Conservation (phyloP, 1,139 yeast genomes). For the Scheffersomyces illinoinensis region DNA sequence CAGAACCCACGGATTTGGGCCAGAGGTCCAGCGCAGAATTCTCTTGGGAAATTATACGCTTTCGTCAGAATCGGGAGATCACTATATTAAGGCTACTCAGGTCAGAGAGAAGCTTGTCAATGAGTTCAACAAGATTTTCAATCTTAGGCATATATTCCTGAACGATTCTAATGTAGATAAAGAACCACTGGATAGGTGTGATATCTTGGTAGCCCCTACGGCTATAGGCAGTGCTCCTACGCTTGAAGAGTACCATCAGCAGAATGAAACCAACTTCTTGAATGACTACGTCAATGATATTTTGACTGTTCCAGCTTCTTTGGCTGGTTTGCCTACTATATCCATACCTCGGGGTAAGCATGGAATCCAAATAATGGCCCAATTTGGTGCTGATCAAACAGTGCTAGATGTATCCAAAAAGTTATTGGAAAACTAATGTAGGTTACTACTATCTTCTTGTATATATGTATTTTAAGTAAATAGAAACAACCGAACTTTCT, state of each 20-base stretch:
- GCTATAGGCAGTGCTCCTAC: slow-evolving; percentile 61
- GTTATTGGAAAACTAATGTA: slow-evolving; percentile 4
- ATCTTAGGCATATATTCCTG: slow-evolving; percentile 38
- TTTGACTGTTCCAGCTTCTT: slow-evolving; percentile 84
- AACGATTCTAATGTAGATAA: background rate
- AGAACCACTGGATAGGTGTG: slow-evolving; percentile 45
- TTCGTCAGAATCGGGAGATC: slow-evolving; percentile 75
- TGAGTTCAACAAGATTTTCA: slow-evolving; percentile 69
- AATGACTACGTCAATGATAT: slow-evolving; percentile 78
- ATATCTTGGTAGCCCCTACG: slow-evolving; percentile 74
- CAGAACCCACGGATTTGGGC: slow-evolving; percentile 68
- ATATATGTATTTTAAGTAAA: background rate
- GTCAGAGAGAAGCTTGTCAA: slow-evolving; percentile 59
- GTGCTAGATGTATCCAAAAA: slow-evolving; percentile 46
- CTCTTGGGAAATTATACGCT: slow-evolving; percentile 83
- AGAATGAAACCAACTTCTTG: slow-evolving; percentile 47
- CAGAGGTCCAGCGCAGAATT: slow-evolving; percentile 81
- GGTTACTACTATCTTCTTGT: background rate
- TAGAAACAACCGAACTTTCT: background rate
- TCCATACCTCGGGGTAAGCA: slow-evolving; percentile 62
- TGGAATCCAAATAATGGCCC: slow-evolving; percentile 80
- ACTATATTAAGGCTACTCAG: slow-evolving; percentile 73
- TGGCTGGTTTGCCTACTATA: slow-evolving; percentile 89
- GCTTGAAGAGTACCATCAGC: slow-evolving; percentile 38
- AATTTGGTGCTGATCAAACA: slow-evolving; percentile 74